Evolutionary conservation across 83 land plant genomes (phyloP).

Genomic region (Thuja plicata): DNA sequence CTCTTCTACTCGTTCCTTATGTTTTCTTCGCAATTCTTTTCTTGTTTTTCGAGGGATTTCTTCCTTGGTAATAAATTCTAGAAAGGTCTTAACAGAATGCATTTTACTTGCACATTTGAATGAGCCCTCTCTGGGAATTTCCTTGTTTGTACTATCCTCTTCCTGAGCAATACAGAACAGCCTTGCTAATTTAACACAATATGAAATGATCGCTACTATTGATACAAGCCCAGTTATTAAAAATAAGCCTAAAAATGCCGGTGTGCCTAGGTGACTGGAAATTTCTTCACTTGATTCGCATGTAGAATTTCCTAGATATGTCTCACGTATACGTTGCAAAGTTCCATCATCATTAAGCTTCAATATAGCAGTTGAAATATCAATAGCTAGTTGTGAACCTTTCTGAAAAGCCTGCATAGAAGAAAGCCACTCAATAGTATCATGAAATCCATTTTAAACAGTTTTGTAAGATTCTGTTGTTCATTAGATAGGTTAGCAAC

Average conservation of each 20-base stretch:
- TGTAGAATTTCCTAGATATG: constrained; percentile 32
- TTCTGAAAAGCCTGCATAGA: constrained; percentile 49
- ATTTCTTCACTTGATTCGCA: constrained; percentile 18
- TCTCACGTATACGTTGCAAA: constrained; percentile 52
- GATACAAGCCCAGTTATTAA: neutral
- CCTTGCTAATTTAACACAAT: neutral
- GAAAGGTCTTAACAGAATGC: neutral
- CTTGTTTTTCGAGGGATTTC: neutral
- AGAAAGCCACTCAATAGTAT: neutral
- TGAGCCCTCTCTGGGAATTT: neutral
- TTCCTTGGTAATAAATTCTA: neutral
- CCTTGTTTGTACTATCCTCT: neutral
- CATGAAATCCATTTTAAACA: neutral
- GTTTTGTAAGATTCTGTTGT: neutral
- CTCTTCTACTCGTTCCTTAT: neutral
- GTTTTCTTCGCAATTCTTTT: neutral
- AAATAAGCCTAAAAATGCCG: constrained; percentile 1
- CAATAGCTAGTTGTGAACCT: constrained; percentile 52
- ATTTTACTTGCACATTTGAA: neutral
- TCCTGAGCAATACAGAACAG: neutral
- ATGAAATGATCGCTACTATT: neutral
- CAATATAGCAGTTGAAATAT: constrained; percentile 55
- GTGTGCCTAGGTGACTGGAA: neutral
- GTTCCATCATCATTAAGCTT: constrained; percentile 49
- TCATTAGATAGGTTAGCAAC: neutral